phyloP scores from a whole-genome alignment of 73 alveolate genomes.

The Tetrahymena malaccensis region DNA sequence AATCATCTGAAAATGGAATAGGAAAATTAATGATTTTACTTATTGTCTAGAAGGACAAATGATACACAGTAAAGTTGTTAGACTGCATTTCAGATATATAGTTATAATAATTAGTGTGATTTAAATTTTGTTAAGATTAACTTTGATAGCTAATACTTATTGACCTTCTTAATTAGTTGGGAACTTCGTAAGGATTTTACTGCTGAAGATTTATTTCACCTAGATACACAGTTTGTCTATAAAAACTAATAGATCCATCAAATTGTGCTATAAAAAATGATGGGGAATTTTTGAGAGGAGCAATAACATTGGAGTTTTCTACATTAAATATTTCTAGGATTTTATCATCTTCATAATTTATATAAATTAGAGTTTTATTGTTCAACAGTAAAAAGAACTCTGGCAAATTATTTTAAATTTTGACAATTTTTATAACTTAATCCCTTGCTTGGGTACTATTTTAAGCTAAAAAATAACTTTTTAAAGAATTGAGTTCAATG shows the following conservation, averaged over 20 bases:
- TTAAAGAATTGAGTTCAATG: background rate
- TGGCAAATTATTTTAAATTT: background rate
- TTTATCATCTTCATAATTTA: background rate
- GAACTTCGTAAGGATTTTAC: background rate
- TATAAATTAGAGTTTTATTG: background rate
- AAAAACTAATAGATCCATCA: background rate
- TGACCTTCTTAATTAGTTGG: background rate
- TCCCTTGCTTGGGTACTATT: background rate
- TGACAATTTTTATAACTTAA: background rate
- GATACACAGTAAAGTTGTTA: background rate
- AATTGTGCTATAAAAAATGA: background rate
- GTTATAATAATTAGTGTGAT: background rate
- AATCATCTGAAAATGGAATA: background rate
- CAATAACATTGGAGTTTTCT: background rate
- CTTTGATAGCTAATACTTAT: background rate
- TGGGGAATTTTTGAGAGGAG: background rate
- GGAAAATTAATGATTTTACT: background rate
- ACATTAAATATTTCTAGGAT: background rate
- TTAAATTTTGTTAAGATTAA: background rate
- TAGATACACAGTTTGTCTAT: background rate
- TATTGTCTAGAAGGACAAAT: background rate
- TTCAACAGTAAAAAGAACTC: background rate
- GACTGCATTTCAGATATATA: background rate
- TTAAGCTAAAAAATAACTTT: background rate
- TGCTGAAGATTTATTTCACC: background rate